Base-by-base conservation (phyloP, 2,329 filamentous ascomycete genomes). In the Cadophora sp. region DNA sequence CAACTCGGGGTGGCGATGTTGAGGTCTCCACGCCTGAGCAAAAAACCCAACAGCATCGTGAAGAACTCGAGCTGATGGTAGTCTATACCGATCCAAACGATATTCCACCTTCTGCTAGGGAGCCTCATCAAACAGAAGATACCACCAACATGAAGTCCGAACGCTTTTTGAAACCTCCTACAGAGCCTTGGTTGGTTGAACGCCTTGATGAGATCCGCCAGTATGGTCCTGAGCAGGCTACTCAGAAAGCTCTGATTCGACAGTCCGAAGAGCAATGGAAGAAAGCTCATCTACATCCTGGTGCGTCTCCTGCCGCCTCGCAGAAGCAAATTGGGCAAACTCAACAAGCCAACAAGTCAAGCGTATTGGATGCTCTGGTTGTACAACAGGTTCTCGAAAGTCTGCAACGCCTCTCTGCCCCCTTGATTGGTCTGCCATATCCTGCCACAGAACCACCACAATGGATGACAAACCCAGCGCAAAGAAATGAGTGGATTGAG, bases 51-150 rank as follows among this genome's bases (percentile, higher is more conserved):
- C 81, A 82, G 7, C 83, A 86, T 58, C 85, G 87, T 29, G 88
- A 90, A 74, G 84, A 83, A 58, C 82, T 81, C 12, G 87, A 89
- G 73, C 81, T 91, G 40, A 88, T 91, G 84, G 85, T 76, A 43
- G 69, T 78, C 26, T 79, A 79, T 60, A 77, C 75, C 27, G 75
- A 77, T 72, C 71, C 71, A 16, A 71, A 69, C 62, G 77, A 79
- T 61, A 78, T 79, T 58, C 77, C 77, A 29, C 71, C 72, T 19
- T 75, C 77, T 11, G 72, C 77, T 22, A 79, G 77, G 58, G 77
- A 79, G 67, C 75, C 76, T 56, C 65, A 72, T 16, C 56, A 67
- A 55, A 26, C 48, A 34, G 71, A 68, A 1, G 16, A n/a, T 46
- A 40, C 62, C 19, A 62, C 51, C 24, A 68, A 71, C 58, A 64